phyloP scores from a whole-genome alignment of 2,329 filamentous ascomycete genomes.

The Endoconidiophora polonica region DNA sequence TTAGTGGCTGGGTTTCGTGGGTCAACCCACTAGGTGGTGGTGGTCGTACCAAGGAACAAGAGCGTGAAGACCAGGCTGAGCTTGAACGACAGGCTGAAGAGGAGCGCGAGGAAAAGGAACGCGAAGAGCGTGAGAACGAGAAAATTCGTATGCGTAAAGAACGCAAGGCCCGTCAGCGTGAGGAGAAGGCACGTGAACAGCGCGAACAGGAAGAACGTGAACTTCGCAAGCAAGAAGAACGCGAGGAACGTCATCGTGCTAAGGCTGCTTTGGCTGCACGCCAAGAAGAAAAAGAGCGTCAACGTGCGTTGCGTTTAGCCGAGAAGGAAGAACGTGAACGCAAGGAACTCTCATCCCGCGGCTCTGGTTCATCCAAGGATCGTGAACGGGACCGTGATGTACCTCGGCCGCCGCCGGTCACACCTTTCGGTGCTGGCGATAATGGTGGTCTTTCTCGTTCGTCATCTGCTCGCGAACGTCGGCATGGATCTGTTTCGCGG shows the following conservation, averaged over 20 bases:
- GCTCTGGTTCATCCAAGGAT: conserved; percentile 19
- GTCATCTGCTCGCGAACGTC: conserved; percentile 45
- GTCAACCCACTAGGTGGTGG: conserved; percentile 19
- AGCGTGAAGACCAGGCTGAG: conserved; percentile 23
- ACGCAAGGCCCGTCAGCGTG: conserved; percentile 2
- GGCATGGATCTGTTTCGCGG: conserved; percentile 36
- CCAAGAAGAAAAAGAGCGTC: conserved; percentile 11
- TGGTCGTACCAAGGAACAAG: conserved; percentile 20
- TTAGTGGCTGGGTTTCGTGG: conserved; percentile 55
- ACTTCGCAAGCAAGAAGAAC: conserved; percentile 9
- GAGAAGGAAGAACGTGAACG: conserved; percentile 44
- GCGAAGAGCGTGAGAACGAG: conserved; percentile 31
- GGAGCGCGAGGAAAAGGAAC: conserved; percentile 28
- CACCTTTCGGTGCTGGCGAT: conserved; percentile 23
- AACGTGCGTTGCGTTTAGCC: neutral
- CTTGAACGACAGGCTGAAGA: conserved; percentile 18
- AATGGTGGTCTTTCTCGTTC: conserved; percentile 42
- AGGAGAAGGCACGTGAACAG: conserved; percentile 29
- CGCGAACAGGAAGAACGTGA: conserved; percentile 5
- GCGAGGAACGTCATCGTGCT: conserved; percentile 3
- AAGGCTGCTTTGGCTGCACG: conserved; percentile 1
- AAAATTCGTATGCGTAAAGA: conserved; percentile 7
- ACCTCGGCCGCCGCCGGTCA: conserved; percentile 40
- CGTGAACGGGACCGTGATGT: conserved; percentile 26
- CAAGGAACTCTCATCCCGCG: conserved; percentile 13